Evolutionary conservation across 352 stramenopile species (phyloP).

Genomic region (Thalassiosira tumida): DNA sequence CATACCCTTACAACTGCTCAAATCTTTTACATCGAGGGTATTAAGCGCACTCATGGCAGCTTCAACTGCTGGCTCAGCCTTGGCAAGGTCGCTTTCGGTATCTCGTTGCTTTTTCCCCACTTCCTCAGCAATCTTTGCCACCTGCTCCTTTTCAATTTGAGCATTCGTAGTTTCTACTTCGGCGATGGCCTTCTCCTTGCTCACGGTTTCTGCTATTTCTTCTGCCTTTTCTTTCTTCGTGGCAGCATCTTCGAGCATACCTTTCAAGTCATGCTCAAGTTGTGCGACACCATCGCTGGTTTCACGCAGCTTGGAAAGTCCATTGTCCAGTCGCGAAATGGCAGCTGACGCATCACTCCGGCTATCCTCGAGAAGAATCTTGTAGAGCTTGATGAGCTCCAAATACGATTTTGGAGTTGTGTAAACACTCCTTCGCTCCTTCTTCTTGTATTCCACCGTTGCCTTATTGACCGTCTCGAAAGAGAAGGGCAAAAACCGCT

Average conservation of each 20-base stretch:
- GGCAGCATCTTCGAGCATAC: slow-evolving; percentile 95
- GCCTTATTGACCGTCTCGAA: slow-evolving; percentile 96
- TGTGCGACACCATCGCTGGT: slow-evolving; percentile 96
- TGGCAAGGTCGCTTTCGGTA: slow-evolving; percentile 95
- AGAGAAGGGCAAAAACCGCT: slow-evolving; percentile 97
- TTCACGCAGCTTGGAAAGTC: slow-evolving; percentile 95
- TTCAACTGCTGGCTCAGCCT: slow-evolving; percentile 97
- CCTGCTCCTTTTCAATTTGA: slow-evolving; percentile 95
- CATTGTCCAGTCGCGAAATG: slow-evolving; percentile 96
- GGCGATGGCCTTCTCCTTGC: slow-evolving; percentile 93
- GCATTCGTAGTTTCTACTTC: slow-evolving; percentile 96
- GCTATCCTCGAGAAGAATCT: slow-evolving; percentile 95
- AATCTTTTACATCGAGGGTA: slow-evolving; percentile 95
- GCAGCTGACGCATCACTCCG: slow-evolving; percentile 94
- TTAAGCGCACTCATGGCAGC: slow-evolving; percentile 95
- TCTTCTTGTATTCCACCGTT: slow-evolving; percentile 95
- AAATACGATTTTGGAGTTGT: slow-evolving; percentile 98
- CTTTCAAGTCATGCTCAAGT: slow-evolving; percentile 95
- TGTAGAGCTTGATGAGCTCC: slow-evolving; percentile 98
- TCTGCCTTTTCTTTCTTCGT: slow-evolving; percentile 96
- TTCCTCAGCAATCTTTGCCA: slow-evolving; percentile 92
- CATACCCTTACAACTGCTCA: slow-evolving; percentile 97
- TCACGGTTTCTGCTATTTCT: slow-evolving; percentile 93
- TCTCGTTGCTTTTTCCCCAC: slow-evolving; percentile 93
- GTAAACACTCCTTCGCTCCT: slow-evolving; percentile 97